Base-by-base conservation (phyloP, 1,284 basidiomycete genomes). In the Pholiota adiposa region DNA sequence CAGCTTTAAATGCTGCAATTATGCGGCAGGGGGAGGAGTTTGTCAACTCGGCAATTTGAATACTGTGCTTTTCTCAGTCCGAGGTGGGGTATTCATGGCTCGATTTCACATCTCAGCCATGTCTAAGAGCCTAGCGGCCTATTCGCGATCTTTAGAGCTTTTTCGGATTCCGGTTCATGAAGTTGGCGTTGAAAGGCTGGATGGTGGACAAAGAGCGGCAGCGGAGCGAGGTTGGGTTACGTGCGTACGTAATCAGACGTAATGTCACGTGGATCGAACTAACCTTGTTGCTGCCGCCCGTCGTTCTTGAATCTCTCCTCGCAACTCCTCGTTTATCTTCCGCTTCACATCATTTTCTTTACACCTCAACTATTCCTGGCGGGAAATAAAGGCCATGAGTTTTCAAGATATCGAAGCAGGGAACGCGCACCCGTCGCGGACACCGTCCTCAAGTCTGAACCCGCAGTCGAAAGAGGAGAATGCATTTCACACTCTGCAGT, bases 361-460 rank as follows among this genome's bases (percentile, higher is more conserved):
- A n/a, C n/a, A n/a, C n/a, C n/a, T n/a, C n/a, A 31, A 31, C 29
- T 11, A 31, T 31, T 5, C 29, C 29, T 11, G 29, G 29, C 29
- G 4, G 29, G 29, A 4, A 11, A 31, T 18, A 71, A 59, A 60
- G 12, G 14, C 36, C 3, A 92, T 92, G 90, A 91, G 89, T 73
- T 92, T 92, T 70, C 87, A 90, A 72, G 90, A 92, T 69, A 86
- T 91, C 50, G 89, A 92, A 75, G 79, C 87, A 4, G 90, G 89
- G 8, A 75, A 81, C 27, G 74, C 76, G 19, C 81, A 81, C 58
- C 75, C 82, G 2, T 62, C 70, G 21, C 73, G 73, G 7, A 74
- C 81, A 0, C 75, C 77, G 7, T 75, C 81, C 0, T 75, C 77
- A 1, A 65, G 73, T 25, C 14, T 27, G n/a, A 65, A 69, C 6